Evolutionary conservation across 805 yeast species (phyloP).

Genomic region (Diddensiella santjacobensis): DNA sequence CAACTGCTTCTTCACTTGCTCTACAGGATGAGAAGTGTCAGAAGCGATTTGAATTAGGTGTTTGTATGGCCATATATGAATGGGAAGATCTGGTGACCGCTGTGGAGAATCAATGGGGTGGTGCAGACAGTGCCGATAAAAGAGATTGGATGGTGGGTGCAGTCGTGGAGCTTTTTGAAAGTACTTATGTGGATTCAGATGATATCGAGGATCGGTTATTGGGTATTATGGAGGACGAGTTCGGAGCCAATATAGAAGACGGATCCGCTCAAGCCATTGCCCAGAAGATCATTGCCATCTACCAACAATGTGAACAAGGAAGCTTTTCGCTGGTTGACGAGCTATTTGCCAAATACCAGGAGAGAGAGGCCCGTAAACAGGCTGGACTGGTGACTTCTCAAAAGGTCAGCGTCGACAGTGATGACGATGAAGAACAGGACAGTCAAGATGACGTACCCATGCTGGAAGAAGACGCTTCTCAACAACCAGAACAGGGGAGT

Average conservation of each 20-base stretch:
- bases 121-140: slow-evolving; percentile 83
- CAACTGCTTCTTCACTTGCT: slow-evolving; percentile 18
- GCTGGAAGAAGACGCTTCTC: slow-evolving; percentile 7
- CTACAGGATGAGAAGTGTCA: slow-evolving; percentile 57
- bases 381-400: slow-evolving; percentile 24
- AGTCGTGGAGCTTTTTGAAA: slow-evolving; percentile 70
- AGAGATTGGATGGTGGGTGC: slow-evolving; percentile 92
- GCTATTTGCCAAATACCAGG: slow-evolving; percentile 56
- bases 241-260: slow-evolving; percentile 83
- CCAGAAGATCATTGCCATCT: slow-evolving; percentile 57
- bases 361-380: slow-evolving; percentile 43
- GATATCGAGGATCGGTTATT: slow-evolving; percentile 80
- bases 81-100: slow-evolving; percentile 91
- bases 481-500: slow-evolving; percentile 22
- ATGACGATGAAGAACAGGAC: slow-evolving; percentile 37
- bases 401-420: slow-evolving; percentile 36
- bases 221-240: slow-evolving; percentile 93
- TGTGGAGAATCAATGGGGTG: slow-evolving; percentile 94
- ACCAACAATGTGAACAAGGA: slow-evolving; percentile 55
- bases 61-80: slow-evolving; percentile 80
- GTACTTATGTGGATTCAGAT: slow-evolving; percentile 64
- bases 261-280: slow-evolving; percentile 80
- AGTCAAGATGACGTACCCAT: slow-evolving; percentile 35
- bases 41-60: slow-evolving; percentile 87
- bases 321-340: slow-evolving; percentile 55